Percentiles rank a stretch among this genome's conserved stretches.
Evolutionary conservation across 2,329 filamentous ascomycete species (phyloP).

Genomic region (Fonsecaea multimorphosa): DNA sequence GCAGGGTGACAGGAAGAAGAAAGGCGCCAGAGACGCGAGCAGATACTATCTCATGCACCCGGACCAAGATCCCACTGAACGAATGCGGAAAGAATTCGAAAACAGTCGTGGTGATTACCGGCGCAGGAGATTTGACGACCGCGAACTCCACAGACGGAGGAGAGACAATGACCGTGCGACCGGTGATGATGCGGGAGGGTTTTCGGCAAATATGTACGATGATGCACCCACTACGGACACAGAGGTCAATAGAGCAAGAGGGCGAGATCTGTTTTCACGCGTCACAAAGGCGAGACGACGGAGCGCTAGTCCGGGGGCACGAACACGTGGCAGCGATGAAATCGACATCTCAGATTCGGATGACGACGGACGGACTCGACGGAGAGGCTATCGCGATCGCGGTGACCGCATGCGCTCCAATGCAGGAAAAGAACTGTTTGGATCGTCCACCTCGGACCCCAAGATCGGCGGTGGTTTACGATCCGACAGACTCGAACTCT

Average conservation of each 20-base stretch:
- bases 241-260: slow-evolving; percentile 40
- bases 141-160: slow-evolving; percentile 55
- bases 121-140: slow-evolving; percentile 66
- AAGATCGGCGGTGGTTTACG: slow-evolving; percentile 44
- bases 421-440: slow-evolving; percentile 66
- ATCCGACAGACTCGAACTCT: slow-evolving; percentile 49
- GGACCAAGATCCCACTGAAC: slow-evolving; percentile 81
- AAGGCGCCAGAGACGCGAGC: slow-evolving; percentile 78
- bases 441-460: slow-evolving; percentile 50
- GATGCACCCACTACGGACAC: slow-evolving; percentile 60
- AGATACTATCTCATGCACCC: slow-evolving; percentile 92
- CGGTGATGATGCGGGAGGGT: slow-evolving; percentile 49
- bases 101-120: slow-evolving; percentile 56
- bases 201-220: slow-evolving; percentile 82
- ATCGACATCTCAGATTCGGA: slow-evolving; percentile 49
- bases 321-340: slow-evolving; percentile 51
- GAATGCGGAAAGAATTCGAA: slow-evolving; percentile 61
- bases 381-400: slow-evolving; percentile 52
- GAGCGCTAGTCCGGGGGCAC: slow-evolving; percentile 65
- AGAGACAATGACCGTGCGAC: slow-evolving; percentile 56
- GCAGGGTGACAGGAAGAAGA: slow-evolving; percentile 77
- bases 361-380: slow-evolving; percentile 42
- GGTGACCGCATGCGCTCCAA: slow-evolving; percentile 50
- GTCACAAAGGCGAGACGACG: slow-evolving; percentile 55
- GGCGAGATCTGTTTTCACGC: slow-evolving; percentile 49